A percentile compares a stretch with the other conserved stretches of the same genome.
Evolutionary conservation across 345 rosid species (phyloP).

Genomic region (Aethionema arabicum): DNA sequence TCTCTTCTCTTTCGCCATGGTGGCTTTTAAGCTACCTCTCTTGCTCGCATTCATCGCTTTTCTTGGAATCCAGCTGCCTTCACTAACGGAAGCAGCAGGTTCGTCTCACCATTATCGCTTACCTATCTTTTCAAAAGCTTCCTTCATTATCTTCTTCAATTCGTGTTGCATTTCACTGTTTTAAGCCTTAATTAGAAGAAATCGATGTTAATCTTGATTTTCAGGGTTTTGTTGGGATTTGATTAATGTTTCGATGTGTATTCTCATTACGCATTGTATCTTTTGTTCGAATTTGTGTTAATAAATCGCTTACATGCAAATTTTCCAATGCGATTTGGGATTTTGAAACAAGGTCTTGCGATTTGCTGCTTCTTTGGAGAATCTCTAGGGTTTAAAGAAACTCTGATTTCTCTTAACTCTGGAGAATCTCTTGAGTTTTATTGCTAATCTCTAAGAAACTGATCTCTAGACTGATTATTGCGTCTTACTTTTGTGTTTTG

Average conservation of each 20-base stretch:
- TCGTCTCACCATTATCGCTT: conserved; percentile 35
- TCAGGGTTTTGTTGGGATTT: conserved; percentile 7
- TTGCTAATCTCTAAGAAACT: not conserved
- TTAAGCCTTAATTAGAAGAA: conserved; percentile 2
- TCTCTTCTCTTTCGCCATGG: conserved; percentile 43
- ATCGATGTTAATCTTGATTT: not conserved
- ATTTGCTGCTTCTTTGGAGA: not conserved
- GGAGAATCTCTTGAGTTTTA: not conserved
- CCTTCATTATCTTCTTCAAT: conserved; percentile 3
- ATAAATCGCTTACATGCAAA: conserved; percentile 2
- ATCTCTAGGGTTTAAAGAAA: not conserved
- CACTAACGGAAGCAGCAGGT: conserved; percentile 58
- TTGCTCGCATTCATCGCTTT: conserved; percentile 47
- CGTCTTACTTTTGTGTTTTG: conserved; percentile 24
- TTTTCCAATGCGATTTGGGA: not conserved
- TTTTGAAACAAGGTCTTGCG: conserved; percentile 15
- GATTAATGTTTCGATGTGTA: not conserved
- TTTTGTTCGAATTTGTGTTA: conserved; percentile 2
- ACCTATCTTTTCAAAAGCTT: not conserved
- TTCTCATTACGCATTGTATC: not conserved
- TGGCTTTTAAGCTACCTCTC: conserved; percentile 31
- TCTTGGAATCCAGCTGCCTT: conserved; percentile 51
- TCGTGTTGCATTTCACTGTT: conserved; percentile 7
- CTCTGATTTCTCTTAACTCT: not conserved
- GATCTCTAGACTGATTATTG: not conserved